phyloP scores from a whole-genome alignment of 2,329 filamentous ascomycete species.

The Epichloe scottii region DNA sequence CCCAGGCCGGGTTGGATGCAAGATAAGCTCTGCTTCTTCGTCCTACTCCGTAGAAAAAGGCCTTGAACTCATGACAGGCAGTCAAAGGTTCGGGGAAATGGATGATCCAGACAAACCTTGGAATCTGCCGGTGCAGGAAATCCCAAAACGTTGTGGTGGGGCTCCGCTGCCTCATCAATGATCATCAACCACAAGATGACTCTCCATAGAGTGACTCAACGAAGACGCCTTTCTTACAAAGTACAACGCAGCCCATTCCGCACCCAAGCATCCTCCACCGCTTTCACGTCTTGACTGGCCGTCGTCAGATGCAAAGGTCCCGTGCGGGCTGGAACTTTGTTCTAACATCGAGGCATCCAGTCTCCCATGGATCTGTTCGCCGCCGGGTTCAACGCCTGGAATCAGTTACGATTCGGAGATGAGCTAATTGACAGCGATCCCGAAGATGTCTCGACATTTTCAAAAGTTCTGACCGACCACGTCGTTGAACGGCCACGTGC shows the following conservation, averaged over 20 bases:
- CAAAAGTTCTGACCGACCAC: conserved; percentile 25
- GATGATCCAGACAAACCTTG: no score
- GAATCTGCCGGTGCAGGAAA: background rate
- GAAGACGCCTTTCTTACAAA: no score
- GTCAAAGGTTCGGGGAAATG: no score
- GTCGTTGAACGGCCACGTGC: conserved; percentile 23
- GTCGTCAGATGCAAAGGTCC: background rate
- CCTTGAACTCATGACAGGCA: no score
- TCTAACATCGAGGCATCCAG: background rate
- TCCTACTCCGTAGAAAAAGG: no score
- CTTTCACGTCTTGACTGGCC: background rate
- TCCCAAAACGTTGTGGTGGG: background rate
- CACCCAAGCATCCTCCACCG: background rate
- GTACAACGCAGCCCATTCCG: background rate
- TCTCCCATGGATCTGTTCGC: conserved; percentile 36
- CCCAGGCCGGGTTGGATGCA: background rate
- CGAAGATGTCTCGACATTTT: conserved; percentile 33
- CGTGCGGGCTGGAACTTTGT: background rate
- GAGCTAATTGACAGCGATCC: conserved; percentile 19
- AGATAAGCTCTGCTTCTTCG: no score
- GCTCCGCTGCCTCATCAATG: no score
- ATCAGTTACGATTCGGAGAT: conserved; percentile 33
- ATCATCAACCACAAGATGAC: no score
- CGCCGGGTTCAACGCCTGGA: conserved; percentile 47
- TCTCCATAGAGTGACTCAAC: no score